Evolutionary conservation across 2,329 filamentous ascomycete species (phyloP).

Genomic region (Dothistroma septosporum): DNA sequence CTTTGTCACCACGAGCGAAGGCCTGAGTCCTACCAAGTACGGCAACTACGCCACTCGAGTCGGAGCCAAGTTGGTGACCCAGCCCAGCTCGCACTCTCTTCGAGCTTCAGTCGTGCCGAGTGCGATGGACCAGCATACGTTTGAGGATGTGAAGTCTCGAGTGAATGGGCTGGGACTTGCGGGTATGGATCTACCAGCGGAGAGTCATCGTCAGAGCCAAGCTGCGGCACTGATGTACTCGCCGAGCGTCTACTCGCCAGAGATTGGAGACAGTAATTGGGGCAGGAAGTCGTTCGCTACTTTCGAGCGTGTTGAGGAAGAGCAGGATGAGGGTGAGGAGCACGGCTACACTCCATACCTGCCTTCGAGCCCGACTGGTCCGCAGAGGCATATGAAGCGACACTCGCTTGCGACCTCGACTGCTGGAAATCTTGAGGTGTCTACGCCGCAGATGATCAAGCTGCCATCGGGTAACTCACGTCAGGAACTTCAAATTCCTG

Average conservation of each 20-base stretch:
- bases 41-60: conserved; percentile 26
- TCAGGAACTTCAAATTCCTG: neutral
- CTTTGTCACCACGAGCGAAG: conserved; percentile 20
- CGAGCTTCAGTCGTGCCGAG: conserved; percentile 28
- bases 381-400: neutral
- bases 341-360: neutral
- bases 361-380: neutral
- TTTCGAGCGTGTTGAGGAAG: conserved; percentile 1
- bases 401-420: conserved; percentile 5
- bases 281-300: neutral
- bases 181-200: conserved; percentile 29
- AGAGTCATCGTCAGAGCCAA: conserved; percentile 20
- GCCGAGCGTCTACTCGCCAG: conserved; percentile 30
- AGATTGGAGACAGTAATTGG: neutral
- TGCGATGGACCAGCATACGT: conserved; percentile 18
- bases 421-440: conserved; percentile 3
- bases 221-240: conserved; percentile 21
- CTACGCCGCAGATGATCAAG: neutral
- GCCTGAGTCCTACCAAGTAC: conserved; percentile 25
- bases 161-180: conserved; percentile 29
- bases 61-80: conserved; percentile 26
- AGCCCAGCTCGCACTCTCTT: conserved; percentile 30
- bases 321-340: neutral
- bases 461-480: neutral
- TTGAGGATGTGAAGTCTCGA: conserved; percentile 30